phyloP scores from a whole-genome alignment of 805 yeast genomes.

The Kluyveromyces wickerhamii region DNA sequence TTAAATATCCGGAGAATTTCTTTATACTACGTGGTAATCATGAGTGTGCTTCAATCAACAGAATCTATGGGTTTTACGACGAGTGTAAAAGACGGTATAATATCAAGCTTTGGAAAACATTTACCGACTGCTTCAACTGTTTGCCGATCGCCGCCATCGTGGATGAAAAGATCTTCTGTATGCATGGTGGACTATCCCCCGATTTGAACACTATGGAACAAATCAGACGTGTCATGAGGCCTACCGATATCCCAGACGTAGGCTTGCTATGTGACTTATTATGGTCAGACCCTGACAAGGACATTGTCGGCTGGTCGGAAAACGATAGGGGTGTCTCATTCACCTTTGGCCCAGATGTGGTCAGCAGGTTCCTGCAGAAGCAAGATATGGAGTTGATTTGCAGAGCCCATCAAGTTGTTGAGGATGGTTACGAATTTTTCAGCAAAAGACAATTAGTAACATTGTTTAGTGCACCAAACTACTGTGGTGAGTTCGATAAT shows the following conservation, averaged over 20 bases:
- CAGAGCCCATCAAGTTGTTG: constrained; percentile 98
- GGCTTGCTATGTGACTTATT: constrained; percentile 92
- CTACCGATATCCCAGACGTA: constrained; percentile 97
- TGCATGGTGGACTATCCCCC: constrained; percentile 98
- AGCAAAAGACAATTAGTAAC: constrained; percentile 94
- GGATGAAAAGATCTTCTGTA: constrained; percentile 95
- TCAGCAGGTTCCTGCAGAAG: constrained; percentile 88
- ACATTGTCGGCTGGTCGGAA: constrained; percentile 97
- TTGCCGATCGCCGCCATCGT: constrained; percentile 97
- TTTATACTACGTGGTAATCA: constrained; percentile 96
- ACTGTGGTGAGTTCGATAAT: constrained; percentile 97
- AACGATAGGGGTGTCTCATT: constrained; percentile 98
- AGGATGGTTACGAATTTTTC: constrained; percentile 97
- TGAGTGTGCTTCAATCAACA: constrained; percentile 96
- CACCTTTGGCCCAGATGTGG: constrained; percentile 99
- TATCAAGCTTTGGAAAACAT: constrained; percentile 97
- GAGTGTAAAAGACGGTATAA: constrained; percentile 98
- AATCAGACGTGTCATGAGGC: constrained; percentile 97
- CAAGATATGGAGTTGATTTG: constrained; percentile 98
- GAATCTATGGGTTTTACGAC: constrained; percentile 97
- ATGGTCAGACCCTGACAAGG: constrained; percentile 99
- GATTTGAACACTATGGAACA: constrained; percentile 98
- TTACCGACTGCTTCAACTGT: constrained; percentile 97
- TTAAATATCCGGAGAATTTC: constrained; percentile 96
- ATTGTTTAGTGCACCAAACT: constrained; percentile 92